phyloP scores from a whole-genome alignment of 768 basidiomycete species.

The Cystofilobasidium macerans region DNA sequence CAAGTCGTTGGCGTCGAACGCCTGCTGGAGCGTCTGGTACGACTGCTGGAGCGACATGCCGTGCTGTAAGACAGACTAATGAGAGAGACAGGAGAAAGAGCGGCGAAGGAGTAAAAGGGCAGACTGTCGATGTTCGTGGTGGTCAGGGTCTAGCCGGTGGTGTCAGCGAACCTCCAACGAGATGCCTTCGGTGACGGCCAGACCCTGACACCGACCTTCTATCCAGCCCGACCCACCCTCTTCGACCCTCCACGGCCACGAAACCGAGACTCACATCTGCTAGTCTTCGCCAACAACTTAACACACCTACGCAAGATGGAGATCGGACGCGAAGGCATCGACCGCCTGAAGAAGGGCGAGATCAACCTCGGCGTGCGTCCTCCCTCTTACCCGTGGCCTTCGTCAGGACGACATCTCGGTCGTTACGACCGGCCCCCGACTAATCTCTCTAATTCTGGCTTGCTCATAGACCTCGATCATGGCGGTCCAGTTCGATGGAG shows the following conservation, averaged over 20 bases:
- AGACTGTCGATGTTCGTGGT: neutral
- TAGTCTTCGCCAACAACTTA: slow-evolving; percentile 27
- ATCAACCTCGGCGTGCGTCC: slow-evolving; percentile 84
- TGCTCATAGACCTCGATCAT: slow-evolving; percentile 84
- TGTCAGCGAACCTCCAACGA: slow-evolving; percentile 28
- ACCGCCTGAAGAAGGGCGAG: slow-evolving; percentile 83
- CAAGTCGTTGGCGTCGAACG: slow-evolving; percentile 60
- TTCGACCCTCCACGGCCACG: neutral
- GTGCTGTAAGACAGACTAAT: too few relatives aligned
- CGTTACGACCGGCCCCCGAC: neutral
- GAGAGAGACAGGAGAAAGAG: too few relatives aligned
- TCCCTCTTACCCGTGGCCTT: neutral
- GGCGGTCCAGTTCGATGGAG: slow-evolving; percentile 92
- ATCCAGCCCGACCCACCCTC: neutral
- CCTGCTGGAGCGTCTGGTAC: slow-evolving; percentile 56
- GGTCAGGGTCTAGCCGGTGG: slow-evolving; percentile 37
- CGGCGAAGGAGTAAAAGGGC: neutral
- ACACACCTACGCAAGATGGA: slow-evolving; percentile 39
- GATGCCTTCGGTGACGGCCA: neutral
- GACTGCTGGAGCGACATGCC: slow-evolving; percentile 9
- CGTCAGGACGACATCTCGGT: neutral
- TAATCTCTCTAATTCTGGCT: neutral
- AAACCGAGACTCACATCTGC: too few relatives aligned
- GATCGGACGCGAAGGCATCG: slow-evolving; percentile 51
- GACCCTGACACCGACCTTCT: neutral